These are phyloP conservation scores for Chlorella ohadii DNA, from an alignment of 139 green algal species.

Conservation along the genomic window DNA sequence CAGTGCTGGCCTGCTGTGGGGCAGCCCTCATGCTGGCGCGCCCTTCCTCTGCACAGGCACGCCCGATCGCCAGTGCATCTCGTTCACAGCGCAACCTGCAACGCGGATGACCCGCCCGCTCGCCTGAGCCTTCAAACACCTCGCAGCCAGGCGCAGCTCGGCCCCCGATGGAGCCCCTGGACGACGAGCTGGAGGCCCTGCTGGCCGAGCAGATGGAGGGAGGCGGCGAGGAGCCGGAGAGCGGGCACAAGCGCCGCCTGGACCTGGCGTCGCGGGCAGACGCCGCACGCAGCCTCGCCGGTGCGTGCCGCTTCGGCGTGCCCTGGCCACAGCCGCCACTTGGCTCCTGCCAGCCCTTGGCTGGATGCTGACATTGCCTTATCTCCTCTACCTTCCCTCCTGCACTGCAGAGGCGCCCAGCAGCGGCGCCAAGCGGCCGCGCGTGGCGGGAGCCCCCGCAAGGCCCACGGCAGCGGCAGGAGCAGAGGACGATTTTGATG, in stretches of 20 bases:
- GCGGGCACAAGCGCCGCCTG: conserved; percentile 20
- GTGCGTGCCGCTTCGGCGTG: neutral
- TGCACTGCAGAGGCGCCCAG: too few species aligned
- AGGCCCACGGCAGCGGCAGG: neutral
- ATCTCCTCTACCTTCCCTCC: neutral
- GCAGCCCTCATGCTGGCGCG: too few species aligned
- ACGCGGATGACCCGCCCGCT: neutral
- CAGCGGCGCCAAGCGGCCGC: neutral
- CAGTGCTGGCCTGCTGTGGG: too few species aligned
- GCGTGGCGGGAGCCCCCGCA: neutral
- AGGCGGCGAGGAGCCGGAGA: neutral
- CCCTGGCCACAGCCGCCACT: neutral
- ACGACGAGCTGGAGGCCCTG: conserved; percentile 49
- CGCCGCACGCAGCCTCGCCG: conserved; percentile 17
- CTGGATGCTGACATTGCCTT: neutral
- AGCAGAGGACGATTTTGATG: neutral
- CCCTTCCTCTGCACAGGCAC: neutral
- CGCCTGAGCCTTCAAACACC: neutral
- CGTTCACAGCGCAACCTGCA: neutral
- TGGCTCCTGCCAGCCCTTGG: neutral
- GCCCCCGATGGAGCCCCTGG: conserved; percentile 10
- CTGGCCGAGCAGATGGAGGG: conserved; percentile 26
- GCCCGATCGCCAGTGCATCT: neutral
- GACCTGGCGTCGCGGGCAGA: conserved; percentile 25
- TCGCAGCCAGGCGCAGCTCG: neutral